Base-by-base conservation (phyloP, 805 yeast genomes). In the Suhomyces pyralidae region DNA sequence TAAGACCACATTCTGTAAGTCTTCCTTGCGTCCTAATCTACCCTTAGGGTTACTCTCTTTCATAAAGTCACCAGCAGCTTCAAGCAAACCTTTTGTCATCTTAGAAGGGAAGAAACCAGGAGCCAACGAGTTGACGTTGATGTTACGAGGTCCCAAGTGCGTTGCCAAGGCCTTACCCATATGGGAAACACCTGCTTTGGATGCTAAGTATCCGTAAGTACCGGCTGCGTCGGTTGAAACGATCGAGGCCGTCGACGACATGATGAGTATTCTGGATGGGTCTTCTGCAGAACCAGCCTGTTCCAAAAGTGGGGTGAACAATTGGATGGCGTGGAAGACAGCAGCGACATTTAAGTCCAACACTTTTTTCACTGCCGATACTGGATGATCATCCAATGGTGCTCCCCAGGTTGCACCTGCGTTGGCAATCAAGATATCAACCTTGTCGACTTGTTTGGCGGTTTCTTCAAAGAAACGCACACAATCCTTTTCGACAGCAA, bases 331-430 rank as follows among this genome's bases (percentile, higher is more conserved):
- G 34, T 80, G 77, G 69, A 84, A 87, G 25, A 87, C 90, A 14
- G 90, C 88, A 53, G 79, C 78, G 24, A 87, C 77, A 59, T 86
- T 86, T 60, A 87, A 76, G 47, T 77, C 78, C 62, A 85, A 64
- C 6, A 87, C 86, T 65, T 85, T 85, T 58, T 78, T 81, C 58
- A 86, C 65, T 1, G 88, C 90, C 3, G 69, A 55, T 26, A 81
- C 82, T 3, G 89, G 82, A 61, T 87, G 91, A 9, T 70, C 68
- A 38, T 75, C 83, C 47, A 87, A 66, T 10, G 81, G 81, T 1
- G 82, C 85, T 17, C 91, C 92, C 92, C 92, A 86, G 12, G 86
- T 70, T 7, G 91, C 90, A 28, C 93, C 93, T 5, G 93, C 92
- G 61, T 86, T 87, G 47, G 91, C 89, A 59, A 85, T 76, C 56